Evolutionary conservation across 768 basidiomycete species (phyloP), one percentile per base, ranked within the genome.

Genomic region (Kwoniella dejecticola): DNA sequence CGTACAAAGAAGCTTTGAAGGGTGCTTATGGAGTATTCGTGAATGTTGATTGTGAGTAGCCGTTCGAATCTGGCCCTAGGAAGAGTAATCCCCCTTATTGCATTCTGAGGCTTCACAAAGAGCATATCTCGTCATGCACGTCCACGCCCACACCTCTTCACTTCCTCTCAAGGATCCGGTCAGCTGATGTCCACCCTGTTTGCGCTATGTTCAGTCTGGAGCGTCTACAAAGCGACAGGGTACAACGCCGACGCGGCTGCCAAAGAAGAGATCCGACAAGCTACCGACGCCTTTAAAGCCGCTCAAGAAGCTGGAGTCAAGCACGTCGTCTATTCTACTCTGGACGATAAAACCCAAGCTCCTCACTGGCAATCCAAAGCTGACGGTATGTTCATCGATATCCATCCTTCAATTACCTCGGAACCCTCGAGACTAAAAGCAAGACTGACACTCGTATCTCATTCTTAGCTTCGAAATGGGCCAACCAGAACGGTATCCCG

Each of bases 241-340:
- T 24, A 44, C 11, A 23, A 57, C 29, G 29, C 21, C 40, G 21
- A 38, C 3, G 47, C 31, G 10, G 23, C 38, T 3, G 21, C 48
- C 31, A 48, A 49, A 36, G 48, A 36, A 26, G 56, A 63, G 10
- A 33, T 31, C 13, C 12, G 33, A 30, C 49, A 56, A 31, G 67
- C 61, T n/a, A 47, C 49, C 13, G 57, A 50, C 23, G 46, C 50
- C 0, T 33, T 69, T 7, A 58, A 66, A 24, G 61, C 65, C n/a
- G 54, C 62, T 24, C 36, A 54, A 13, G 62, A 60, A n/a, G 55
- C 63, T 21, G 68, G 68, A 10, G 65, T 66, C 17, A 45, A 66
- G 24, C 68, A 66, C 36, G 41, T 69, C 36, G 65, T 69, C 19
- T 69, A 69, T 36, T 62, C 63, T 2, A 58, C 61, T 7, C 52